These are phyloP conservation scores for Teratosphaeria epicoccoides DNA, from an alignment of 2,329 filamentous ascomycete species.

Conservation along the genomic window DNA sequence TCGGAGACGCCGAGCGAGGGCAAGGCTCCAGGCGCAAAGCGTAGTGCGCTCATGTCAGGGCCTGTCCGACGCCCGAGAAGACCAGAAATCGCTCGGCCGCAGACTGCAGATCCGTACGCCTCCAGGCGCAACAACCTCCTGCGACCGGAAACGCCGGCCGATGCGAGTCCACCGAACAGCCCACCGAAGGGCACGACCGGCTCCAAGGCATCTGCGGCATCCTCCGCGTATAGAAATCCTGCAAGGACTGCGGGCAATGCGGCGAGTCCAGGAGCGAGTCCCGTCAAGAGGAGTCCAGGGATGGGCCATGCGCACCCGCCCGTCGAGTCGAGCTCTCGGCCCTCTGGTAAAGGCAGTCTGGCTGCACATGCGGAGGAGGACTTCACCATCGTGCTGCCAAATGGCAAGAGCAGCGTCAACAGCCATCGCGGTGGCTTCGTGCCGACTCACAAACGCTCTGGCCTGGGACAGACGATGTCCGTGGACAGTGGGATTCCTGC, in stretches of 20 bases:
- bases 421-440: constrained; percentile 23
- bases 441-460: constrained; percentile 27
- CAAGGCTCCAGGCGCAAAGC: constrained; percentile 21
- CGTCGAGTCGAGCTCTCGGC: constrained; percentile 17
- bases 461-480: constrained; percentile 28
- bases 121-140: constrained; percentile 21
- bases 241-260: constrained; percentile 11
- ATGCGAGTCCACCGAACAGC: constrained; percentile 35
- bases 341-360: constrained; percentile 24
- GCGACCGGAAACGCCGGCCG: constrained; percentile 37
- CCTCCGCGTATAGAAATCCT: constrained; percentile 19
- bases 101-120: constrained; percentile 46
- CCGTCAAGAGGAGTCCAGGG: constrained; percentile 18
- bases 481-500: constrained; percentile 30
- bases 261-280: constrained; percentile 23
- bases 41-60: constrained; percentile 44
- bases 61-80: constrained; percentile 45
- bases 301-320: constrained; percentile 11
- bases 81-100: constrained; percentile 39
- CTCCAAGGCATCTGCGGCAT: constrained; percentile 20
- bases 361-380: constrained; percentile 31
- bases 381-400: constrained; percentile 38
- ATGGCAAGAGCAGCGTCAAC: constrained; percentile 22
- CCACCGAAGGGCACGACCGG: constrained; percentile 27
- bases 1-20: constrained; percentile 17